phyloP scores from a whole-genome alignment of 2,329 filamentous ascomycete species.

The Colletotrichum horii region DNA sequence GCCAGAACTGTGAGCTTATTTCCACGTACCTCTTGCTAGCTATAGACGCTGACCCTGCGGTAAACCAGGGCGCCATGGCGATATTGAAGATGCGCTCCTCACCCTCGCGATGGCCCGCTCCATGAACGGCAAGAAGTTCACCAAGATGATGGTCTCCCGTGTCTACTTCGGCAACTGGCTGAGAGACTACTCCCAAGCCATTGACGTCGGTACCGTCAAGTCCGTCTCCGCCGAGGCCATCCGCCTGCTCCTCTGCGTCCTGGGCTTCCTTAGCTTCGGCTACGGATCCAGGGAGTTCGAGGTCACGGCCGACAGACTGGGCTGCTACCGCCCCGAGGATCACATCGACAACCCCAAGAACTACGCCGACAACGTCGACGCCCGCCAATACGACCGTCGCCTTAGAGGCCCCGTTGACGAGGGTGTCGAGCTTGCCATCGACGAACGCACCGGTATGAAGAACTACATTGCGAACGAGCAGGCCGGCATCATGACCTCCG shows the following conservation, averaged over 20 bases:
- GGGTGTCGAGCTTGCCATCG: constrained; percentile 76
- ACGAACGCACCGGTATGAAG: constrained; percentile 77
- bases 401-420: constrained; percentile 86
- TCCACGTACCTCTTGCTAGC: neutral
- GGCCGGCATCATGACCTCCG: constrained; percentile 80
- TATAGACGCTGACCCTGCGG: constrained; percentile 22
- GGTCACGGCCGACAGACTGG: constrained; percentile 78
- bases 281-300: constrained; percentile 86
- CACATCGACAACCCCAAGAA: constrained; percentile 82
- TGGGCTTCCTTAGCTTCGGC: constrained; percentile 89
- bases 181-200: constrained; percentile 89
- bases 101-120: constrained; percentile 65
- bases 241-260: constrained; percentile 83
- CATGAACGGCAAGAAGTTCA: constrained; percentile 76
- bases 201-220: constrained; percentile 92
- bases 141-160: constrained; percentile 84
- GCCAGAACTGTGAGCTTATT: constrained; percentile 72
- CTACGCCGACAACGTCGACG: constrained; percentile 85
- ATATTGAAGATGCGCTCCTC: constrained; percentile 91
- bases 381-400: constrained; percentile 78
- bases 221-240: constrained; percentile 90
- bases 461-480: constrained; percentile 93
- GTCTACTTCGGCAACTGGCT: constrained; percentile 98
- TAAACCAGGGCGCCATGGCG: constrained; percentile 77
- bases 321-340: constrained; percentile 82